Evolutionary conservation across 768 basidiomycete genomes (phyloP), one percentile per base, ranked within the genome.

Genomic region (Amanita pseudoporphyria): DNA sequence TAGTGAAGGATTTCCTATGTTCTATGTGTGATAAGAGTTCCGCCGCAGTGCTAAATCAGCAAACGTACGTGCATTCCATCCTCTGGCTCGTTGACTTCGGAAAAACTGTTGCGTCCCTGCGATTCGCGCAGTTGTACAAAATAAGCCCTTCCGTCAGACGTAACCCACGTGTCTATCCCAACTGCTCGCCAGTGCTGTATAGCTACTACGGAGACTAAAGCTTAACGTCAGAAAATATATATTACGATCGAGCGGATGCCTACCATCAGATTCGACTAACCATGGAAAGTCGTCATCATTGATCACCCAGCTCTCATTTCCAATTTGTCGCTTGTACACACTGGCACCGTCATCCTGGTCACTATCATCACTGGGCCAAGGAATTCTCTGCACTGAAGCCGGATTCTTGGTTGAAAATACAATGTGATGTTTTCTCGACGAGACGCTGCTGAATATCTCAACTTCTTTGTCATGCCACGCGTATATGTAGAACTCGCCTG

Each of bases 61-160:
- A 19, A 2, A 32, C 47, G 16, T 50, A 50, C 49, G n/a, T 41
- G 31, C 18, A 30, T 18, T 13, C 59, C 56, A 2, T 63, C 61
- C 38, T 59, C 57, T 18, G 52, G 37, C 43, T 52, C 26, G 54
- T 56, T 44, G 49, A 50, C 21, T 21, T 60, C 52, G 10, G 59
- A 51, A 14, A 56, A 52, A 43, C 52, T 57, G 28, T 56, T 59
- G 24, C 51, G 49, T 14, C 56, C 65, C 38, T 58, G 55, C 45
- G 58, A 66, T 53, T 80, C 79, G 43, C 70, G 69, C 21, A 89
- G 67, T 51, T 78, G 78, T 6, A 87, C 87, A 54, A 89, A 77
- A 60, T 92, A 92, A 9, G 76, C 86, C 58, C 87, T 68, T 33
- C 89, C 89, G 53, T 92, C 89, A 5, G 86, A 87, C 2, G 88